Evolutionary conservation across 805 yeast genomes (phyloP).

Genomic region (Yarrowia keelungensis): DNA sequence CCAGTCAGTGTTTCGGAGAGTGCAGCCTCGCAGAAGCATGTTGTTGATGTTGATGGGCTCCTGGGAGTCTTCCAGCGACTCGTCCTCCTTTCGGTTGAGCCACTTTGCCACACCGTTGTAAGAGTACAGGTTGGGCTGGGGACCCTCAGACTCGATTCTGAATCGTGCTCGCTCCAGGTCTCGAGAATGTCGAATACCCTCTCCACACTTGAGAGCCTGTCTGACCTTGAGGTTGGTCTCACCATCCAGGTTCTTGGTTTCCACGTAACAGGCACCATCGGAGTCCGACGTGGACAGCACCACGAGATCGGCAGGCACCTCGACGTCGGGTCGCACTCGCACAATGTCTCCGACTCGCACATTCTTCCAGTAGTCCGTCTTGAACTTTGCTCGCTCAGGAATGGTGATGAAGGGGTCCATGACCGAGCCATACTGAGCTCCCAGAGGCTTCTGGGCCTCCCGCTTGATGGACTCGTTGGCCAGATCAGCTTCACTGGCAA

Average conservation of each 20-base stretch:
- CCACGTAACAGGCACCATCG: slow-evolving; percentile 75
- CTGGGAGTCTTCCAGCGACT: slow-evolving; percentile 69
- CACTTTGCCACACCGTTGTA: slow-evolving; percentile 73
- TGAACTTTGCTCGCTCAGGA: slow-evolving; percentile 54
- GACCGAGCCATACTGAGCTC: slow-evolving; percentile 41
- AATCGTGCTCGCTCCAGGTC: slow-evolving; percentile 66
- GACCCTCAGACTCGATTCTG: slow-evolving; percentile 73
- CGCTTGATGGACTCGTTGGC: slow-evolving; percentile 34
- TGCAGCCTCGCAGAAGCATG: slow-evolving; percentile 73
- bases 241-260: slow-evolving; percentile 75
- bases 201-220: slow-evolving; percentile 64
- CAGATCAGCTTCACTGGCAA: slow-evolving; percentile 26
- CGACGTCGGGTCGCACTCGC: slow-evolving; percentile 72
- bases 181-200: slow-evolving; percentile 60
- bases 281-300: slow-evolving; percentile 73
- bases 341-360: slow-evolving; percentile 79
- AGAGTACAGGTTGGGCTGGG: slow-evolving; percentile 66
- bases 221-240: slow-evolving; percentile 78
- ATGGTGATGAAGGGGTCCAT: slow-evolving; percentile 46
- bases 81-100: slow-evolving; percentile 56
- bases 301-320: slow-evolving; percentile 78
- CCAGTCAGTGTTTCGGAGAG: slow-evolving; percentile 79
- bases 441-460: slow-evolving; percentile 28
- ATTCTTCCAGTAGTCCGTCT: slow-evolving; percentile 72
- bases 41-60: slow-evolving; percentile 73